Evolutionary conservation across 306 rosid genomes (phyloP).

Genomic region (Cyamopsis tetragonoloba): DNA sequence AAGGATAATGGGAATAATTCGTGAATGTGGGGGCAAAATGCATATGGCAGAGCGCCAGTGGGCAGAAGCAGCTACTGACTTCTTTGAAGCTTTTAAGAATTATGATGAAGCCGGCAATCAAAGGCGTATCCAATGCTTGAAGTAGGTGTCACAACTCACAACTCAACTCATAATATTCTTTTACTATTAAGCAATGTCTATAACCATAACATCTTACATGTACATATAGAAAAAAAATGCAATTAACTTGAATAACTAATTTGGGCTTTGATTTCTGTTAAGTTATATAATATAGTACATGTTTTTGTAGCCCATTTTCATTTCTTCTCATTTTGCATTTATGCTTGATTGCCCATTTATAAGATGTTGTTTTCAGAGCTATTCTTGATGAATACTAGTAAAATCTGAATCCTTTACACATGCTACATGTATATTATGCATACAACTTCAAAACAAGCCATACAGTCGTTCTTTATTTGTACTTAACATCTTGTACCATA

Average conservation of each 20-base stretch:
- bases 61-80: conserved; percentile 99
- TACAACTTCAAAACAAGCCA: not conserved
- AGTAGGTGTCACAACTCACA: no score
- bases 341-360: no score
- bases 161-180: no score
- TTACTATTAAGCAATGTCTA: no score
- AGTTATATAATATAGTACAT: not conserved
- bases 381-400: no score
- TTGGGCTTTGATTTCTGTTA: not conserved
- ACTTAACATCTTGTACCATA: not conserved
- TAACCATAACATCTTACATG: not conserved
- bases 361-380: no score
- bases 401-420: conserved; percentile 2
- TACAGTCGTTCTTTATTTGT: not conserved
- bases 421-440: no score
- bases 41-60: conserved; percentile 99
- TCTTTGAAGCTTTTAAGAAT: conserved; percentile 94
- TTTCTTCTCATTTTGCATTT: not conserved
- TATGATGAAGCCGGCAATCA: conserved; percentile 98
- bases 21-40: conserved; percentile 99
- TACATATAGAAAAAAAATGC: no score
- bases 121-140: conserved; percentile 95
- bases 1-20: conserved; percentile 95
- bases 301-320: not conserved
- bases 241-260: conserved; percentile 1